Base-by-base conservation (phyloP, 2,329 filamentous ascomycete species). In the Fusarium ambrosium region DNA sequence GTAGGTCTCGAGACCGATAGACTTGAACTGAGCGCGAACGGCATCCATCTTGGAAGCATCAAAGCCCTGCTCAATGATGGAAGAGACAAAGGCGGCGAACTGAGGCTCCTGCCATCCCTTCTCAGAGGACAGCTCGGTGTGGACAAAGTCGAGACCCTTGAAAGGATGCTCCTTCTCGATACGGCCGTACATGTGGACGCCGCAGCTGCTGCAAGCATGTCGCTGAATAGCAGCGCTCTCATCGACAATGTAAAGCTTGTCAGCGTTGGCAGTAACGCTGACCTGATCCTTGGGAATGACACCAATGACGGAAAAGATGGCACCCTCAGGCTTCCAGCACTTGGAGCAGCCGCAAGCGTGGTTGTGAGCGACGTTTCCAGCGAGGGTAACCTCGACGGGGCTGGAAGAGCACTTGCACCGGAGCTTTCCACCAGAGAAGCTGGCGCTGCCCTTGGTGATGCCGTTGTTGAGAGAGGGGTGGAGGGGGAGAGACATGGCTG, bases 31-130 rank as follows among this genome's bases (percentile, higher is more conserved):
- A 3, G 69, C 74, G 48, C 91, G 85, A 4, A 93, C 88, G 20
- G 85, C 86, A 59, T 85, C 87, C 77, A 92, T 91, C 39, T 85
- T 83, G 18, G 83, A 80, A 0, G 91, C 88, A 56, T 87, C 81
- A 76, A 89, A 92, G 1, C 91, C 92, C 79, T 92, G 90, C 87
- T 93, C 91, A 69, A 93, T 92, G 68, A 93, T 89, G 66, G 88
- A 91, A 39, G 88, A 90, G 43, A 93, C 91, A 70, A 93, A 93
- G 0, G 88, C 92, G 3, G 91, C 91, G 74, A 93, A 93, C 78
- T 93, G 91, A 8, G 91, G 91, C 83, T 92, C 91, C 82, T 93
- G 91, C 91, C 92, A 93, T n/a, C 91, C 91, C 79, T 88, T 86
- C 64, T 87, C 81, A 61, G 87, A 83, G 20, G 87, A 89, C 53